These are phyloP conservation scores for Triticum timopheevii DNA, from an alignment of 176 grass and related monocot species.

Conservation along the genomic window DNA sequence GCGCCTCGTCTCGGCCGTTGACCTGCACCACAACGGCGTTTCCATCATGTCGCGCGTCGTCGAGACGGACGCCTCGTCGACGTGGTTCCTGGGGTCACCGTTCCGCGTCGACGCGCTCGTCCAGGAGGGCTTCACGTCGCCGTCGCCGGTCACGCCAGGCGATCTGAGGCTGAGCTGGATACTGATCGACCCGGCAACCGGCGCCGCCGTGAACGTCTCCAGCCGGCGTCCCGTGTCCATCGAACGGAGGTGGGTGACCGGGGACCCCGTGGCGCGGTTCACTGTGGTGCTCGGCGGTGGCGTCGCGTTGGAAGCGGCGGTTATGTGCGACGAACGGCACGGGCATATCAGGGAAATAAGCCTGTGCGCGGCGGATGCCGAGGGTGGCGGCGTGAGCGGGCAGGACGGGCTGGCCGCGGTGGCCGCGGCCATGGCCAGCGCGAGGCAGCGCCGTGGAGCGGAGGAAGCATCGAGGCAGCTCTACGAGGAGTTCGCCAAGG, in stretches of 20 bases:
- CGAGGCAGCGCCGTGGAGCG: conserved; percentile 9
- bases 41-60: conserved; percentile 53
- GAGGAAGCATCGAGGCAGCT: conserved; percentile 11
- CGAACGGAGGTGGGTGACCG: conserved; percentile 58
- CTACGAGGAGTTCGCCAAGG: conserved; percentile 45
- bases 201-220: conserved; percentile 48
- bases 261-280: conserved; percentile 60
- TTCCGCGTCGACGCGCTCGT: conserved; percentile 60
- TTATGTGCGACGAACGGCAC: conserved; percentile 51
- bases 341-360: conserved; percentile 57
- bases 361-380: conserved; percentile 39
- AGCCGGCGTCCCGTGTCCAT: conserved; percentile 55
- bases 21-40: conserved; percentile 45
- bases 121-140: conserved; percentile 21
- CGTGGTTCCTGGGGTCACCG: conserved; percentile 58
- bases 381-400: conserved; percentile 38
- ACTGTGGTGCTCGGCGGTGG: conserved; percentile 31
- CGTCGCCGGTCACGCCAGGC: conserved; percentile 5
- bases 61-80: conserved; percentile 48
- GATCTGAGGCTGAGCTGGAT: conserved; percentile 65
- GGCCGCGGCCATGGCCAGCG: conserved; percentile 22
- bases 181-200: conserved; percentile 44
- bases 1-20: conserved; percentile 59
- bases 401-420: conserved; percentile 35
- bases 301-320: conserved; percentile 36